These are phyloP conservation scores for Candida sonorensis DNA, from an alignment of 805 yeast genomes.

Conservation along the genomic window DNA sequence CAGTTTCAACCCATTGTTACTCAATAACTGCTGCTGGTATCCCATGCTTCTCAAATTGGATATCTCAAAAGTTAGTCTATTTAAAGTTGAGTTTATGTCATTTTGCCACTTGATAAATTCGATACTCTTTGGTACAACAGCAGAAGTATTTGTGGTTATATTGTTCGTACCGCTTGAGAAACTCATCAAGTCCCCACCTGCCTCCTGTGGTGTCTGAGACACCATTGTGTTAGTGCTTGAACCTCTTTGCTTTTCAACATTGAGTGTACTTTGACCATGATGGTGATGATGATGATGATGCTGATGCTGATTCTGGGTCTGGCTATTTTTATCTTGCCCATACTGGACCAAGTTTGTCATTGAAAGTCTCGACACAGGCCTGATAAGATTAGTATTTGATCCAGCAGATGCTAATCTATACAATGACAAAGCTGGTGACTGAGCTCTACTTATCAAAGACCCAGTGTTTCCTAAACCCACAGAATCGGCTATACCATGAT, in stretches of 20 bases:
- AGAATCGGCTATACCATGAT: background rate
- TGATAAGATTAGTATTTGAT: conserved; percentile 19
- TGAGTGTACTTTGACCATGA: background rate
- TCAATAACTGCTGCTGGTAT: conserved; percentile 8
- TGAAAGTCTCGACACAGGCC: conserved; percentile 25
- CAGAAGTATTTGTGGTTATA: conserved; percentile 7
- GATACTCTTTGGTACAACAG: conserved; percentile 16
- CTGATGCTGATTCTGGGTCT: background rate
- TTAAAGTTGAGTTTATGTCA: conserved; percentile 42
- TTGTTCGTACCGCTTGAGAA: conserved; percentile 7
- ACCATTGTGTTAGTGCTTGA: conserved; percentile 15
- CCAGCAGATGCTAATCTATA: conserved; percentile 27
- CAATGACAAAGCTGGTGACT: conserved; percentile 28
- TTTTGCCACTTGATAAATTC: conserved; percentile 49
- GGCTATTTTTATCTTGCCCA: background rate
- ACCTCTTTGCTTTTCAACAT: conserved; percentile 9
- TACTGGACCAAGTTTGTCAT: conserved; percentile 12
- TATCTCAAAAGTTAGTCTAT: conserved; percentile 37
- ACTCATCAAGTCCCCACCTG: conserved; percentile 1
- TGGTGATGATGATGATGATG: conserved; percentile 1
- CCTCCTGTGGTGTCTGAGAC: conserved; percentile 4
- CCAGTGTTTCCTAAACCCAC: background rate
- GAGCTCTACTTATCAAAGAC: conserved; percentile 15
- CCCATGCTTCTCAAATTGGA: conserved; percentile 14
- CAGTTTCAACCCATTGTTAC: no score